These are phyloP conservation scores for Cryptosporidium ryanae DNA, from an alignment of 169 alveolate genomes.

Conservation along the genomic window DNA sequence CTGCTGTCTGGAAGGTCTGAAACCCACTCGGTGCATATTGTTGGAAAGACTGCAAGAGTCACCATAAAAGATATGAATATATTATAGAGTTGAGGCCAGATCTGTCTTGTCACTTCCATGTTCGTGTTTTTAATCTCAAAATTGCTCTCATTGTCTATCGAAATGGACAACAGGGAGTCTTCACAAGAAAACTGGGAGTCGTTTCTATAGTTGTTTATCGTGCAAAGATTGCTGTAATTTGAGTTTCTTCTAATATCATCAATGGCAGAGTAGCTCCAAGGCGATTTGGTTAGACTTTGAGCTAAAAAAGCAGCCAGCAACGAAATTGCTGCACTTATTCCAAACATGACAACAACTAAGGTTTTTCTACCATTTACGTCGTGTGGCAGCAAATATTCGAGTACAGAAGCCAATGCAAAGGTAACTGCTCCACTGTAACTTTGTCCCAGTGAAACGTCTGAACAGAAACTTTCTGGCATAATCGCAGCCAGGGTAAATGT, in stretches of 20 bases:
- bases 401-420: slow-evolving; percentile 14
- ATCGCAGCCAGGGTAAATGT: slow-evolving; percentile 67
- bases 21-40: slow-evolving; percentile 60
- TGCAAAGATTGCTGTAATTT: not conserved
- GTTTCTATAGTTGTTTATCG: not conserved
- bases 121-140: slow-evolving; percentile 28
- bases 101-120: slow-evolving; percentile 63
- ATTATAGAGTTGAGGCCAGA: slow-evolving; percentile 74
- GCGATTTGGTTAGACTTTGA: slow-evolving; percentile 47
- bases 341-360: slow-evolving; percentile 34
- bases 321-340: slow-evolving; percentile 37
- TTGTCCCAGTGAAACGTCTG: slow-evolving; percentile 69
- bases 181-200: slow-evolving; percentile 39
- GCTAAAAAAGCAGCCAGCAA: slow-evolving; percentile 64
- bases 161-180: slow-evolving; percentile 53
- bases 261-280: slow-evolving; percentile 72
- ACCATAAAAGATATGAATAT: slow-evolving; percentile 70
- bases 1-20: slow-evolving; percentile 25
- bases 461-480: slow-evolving; percentile 74
- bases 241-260: slow-evolving; percentile 54
- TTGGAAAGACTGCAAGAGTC: slow-evolving; percentile 66
- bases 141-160: slow-evolving; percentile 46
- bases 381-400: slow-evolving; percentile 40
- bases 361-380: slow-evolving; percentile 40
- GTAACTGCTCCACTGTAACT: slow-evolving; percentile 61